Base-by-base conservation (phyloP, 1,284 basidiomycete species). In the Trametes polyzona region DNA sequence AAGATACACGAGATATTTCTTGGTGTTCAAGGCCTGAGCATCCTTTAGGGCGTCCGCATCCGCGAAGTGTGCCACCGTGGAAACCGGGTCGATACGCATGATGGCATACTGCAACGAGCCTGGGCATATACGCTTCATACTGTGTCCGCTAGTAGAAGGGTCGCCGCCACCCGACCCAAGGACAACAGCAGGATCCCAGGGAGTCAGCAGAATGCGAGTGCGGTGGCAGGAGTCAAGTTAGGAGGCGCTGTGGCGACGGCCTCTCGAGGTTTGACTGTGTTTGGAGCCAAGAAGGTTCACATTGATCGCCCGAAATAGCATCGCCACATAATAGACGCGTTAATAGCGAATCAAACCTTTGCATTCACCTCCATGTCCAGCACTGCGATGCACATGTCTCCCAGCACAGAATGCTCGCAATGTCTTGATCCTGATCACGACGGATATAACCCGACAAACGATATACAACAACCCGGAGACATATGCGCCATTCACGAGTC, bases 1-100 rank as follows among this genome's bases (percentile, higher is more conserved):
- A 10, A 57, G 32, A 32, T 57, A 57, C 2, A 52, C 50, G 2
- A 57, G 46, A 11, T 57, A 57, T 50, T 52, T 57, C 41, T 52
- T 35, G 2, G 56, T 11, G 12, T 16, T 32, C 32, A 57, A 27
- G 7, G 12, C 26, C 29, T 17, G 16, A 5, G 50, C 56, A 9
- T 36, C 44, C 5, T 11, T n/a, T 0, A n/a, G n/a, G 4, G 44
- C 55, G 17, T 30, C 12, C 14, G 29, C 32, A 17, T 57, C 55
- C 0, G 36, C 8, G 19, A 48, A 29, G 27, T 52, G 50, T 11
- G 29, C 32, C 12, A 57, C 50, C 56, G 52, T 57, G 3, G 50
- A 44, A 6, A 48, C 40, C 1, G 56, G 50, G 14, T 57, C 46
- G 27, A 52, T 57, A n/a, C 46, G 50, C n/a, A 48, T 17, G 23